Evolutionary conservation across 2,329 filamentous ascomycete species (phyloP), one percentile per base, ranked within the genome.

Genomic region (Fusarium sp.): DNA sequence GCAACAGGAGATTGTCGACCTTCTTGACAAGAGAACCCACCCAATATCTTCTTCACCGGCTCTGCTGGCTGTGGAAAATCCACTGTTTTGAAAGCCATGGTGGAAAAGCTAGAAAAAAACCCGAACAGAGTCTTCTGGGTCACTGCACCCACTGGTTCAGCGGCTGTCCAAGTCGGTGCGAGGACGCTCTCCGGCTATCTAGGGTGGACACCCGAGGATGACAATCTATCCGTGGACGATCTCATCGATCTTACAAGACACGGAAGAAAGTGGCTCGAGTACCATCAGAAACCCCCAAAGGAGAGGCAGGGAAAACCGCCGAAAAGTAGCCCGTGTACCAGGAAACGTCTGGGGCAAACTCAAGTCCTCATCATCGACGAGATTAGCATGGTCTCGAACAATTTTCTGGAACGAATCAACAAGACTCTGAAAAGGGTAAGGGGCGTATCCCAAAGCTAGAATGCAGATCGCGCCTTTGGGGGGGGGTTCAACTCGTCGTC

Each of bases 311-410:
- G 12, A 2, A 15, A 45, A 2, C n/a, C 40, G 40, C 40, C 22
- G 22, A 22, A 22, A 22, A 22, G 22, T 22, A 22, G 22, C 22
- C 22, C 22, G 22, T 22, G 4, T 22, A 22, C 27, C 8, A 30
- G 27, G 27, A 77, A 82, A 2, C 82, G 86, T 0, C 79, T 90
- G 3, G 74, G n/a, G 0, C 35, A 79, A 0, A 89, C 87, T 0
- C 84, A 92, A 59, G 87, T 90, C 1, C 82, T 93, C 2, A 85
- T 93, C 30, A 89, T 93, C n/a, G 90, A 93, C 73, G 91, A 93
- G 79, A 89, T 93, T 66, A 90, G 87, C 70, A 93, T 93, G 91
- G 84, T 92, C 0, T 88, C 90, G 60, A 89, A 86, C 86, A 66
- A 74, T 38, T 68, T 78, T 30, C 30, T 81, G 0, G 52, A 79